Base-by-base conservation (phyloP, 2,329 filamentous ascomycete genomes). In the Colletotrichum orbiculare region DNA sequence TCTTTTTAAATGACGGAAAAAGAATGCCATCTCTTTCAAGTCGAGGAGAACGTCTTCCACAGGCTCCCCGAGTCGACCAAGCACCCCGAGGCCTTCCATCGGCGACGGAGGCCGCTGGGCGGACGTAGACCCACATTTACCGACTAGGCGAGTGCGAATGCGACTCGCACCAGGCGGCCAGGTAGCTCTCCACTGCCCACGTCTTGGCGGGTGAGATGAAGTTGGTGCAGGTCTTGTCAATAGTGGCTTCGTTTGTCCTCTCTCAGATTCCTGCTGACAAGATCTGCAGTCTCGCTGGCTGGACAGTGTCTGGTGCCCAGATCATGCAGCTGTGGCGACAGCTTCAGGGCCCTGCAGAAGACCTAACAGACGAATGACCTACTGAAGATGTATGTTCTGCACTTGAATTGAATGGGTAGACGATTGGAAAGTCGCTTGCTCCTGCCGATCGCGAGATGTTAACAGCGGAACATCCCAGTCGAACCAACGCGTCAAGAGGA, bases 81-180 rank as follows among this genome's bases (percentile, higher is more conserved):
- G 54, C 15, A 12, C 17, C 15, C 54, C 37, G 49, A 45, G 17
- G 17, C 11, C 42, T 37, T 42, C 13, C 15, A 5, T n/a, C 33
- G 46, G 35, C 34, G 11, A 34, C 48, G 34, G 34, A 25, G 48
- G 48, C 33, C 13, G 48, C 34, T 2, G 35, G 1, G 25, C 52
- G 52, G 52, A 35, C 10, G 2, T 25, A 41, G 55, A 2, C 38
- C 55, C 55, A 58, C 13, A 35, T 10, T 49, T 48, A 39, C 25
- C 25, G 43, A 8, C 43, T 50, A 58, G 38, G 17, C 55, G 46
- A 58, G 46, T 58, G 55, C 55, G 55, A 58, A 38, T 9, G 45
- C 35, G 45, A 57, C n/a, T 50, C 15, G 52, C 25, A 35, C 34
- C 25, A 11, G 50, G 52, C 17, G 25, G 43, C 50, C 17, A 37